phyloP scores from a whole-genome alignment of 192 early-diverging fungal genomes.

The Entomortierella chlamydospora region DNA sequence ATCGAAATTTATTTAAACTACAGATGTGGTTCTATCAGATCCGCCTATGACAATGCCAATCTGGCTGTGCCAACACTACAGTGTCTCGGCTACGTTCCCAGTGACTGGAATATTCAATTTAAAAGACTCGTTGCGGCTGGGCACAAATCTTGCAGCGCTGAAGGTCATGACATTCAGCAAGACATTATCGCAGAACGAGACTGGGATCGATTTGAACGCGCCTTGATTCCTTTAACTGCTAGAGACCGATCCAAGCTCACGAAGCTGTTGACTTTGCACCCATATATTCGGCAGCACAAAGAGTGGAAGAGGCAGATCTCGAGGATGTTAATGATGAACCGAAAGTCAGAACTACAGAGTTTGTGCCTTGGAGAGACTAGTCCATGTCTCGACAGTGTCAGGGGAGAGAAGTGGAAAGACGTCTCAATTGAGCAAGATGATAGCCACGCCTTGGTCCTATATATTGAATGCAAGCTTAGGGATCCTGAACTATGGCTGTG shows the following conservation, averaged over 20 bases:
- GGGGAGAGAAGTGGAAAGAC: background rate
- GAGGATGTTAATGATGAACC: constrained; percentile 31
- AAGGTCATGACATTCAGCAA: background rate
- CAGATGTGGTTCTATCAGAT: constrained; percentile 39
- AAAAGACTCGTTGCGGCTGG: background rate
- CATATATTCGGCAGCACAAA: constrained; percentile 6
- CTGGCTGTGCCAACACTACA: constrained; percentile 25
- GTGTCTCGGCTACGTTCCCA: constrained; percentile 33
- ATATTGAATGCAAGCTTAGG: background rate
- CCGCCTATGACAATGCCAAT: constrained; percentile 42
- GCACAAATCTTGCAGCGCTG: background rate
- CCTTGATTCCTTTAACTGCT: constrained; percentile 11
- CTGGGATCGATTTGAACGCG: background rate
- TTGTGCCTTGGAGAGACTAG: background rate
- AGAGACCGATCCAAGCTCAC: constrained; percentile 26
- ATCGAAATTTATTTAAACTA: constrained; percentile 35
- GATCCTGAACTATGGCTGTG: background rate
- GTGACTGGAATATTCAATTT: constrained; percentile 23
- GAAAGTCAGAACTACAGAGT: constrained; percentile 43
- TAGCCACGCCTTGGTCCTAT: background rate
- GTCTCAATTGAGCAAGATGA: background rate
- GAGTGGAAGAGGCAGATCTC: constrained; percentile 19
- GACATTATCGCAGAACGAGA: background rate
- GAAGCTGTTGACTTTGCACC: constrained; percentile 20
- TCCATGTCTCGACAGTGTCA: background rate